Evolutionary conservation across 2,329 filamentous ascomycete genomes (phyloP).

Genomic region (Septoria petroselini): DNA sequence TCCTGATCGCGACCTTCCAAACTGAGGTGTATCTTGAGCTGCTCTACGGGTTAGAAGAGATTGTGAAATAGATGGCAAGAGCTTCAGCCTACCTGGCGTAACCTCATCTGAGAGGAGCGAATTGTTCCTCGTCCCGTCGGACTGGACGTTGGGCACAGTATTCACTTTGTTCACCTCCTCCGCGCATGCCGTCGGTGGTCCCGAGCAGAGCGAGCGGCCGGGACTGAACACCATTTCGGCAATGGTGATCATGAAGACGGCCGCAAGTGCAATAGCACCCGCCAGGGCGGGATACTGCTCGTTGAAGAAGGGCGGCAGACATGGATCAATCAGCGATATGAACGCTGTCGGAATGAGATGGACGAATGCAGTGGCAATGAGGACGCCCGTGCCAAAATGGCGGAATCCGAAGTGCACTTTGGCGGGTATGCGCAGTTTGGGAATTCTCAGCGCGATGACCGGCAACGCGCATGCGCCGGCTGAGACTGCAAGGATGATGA

Average conservation of each 20-base stretch:
- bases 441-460: conserved; percentile 57
- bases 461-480: conserved; percentile 58
- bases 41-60: neutral
- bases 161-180: neutral
- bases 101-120: conserved; percentile 11
- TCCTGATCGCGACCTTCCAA: conserved; percentile 22
- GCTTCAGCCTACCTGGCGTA: conserved; percentile 9
- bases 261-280: conserved; percentile 70
- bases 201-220: conserved; percentile 21
- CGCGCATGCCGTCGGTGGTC: neutral
- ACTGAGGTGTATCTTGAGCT: conserved; percentile 81
- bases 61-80: neutral
- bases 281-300: conserved; percentile 71
- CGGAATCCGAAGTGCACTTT: conserved; percentile 56
- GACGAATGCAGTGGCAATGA: conserved; percentile 55
- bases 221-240: conserved; percentile 53
- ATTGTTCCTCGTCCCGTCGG: neutral
- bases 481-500: conserved; percentile 54
- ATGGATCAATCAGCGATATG: conserved; percentile 57
- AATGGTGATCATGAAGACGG: conserved; percentile 37
- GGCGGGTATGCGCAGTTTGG: conserved; percentile 55
- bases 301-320: conserved; percentile 73
- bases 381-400: conserved; percentile 55
- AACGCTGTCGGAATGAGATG: conserved; percentile 60
- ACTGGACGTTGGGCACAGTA: neutral